Percentiles rank a stretch among this genome's conserved stretches.
phyloP scores from a whole-genome alignment of 1,284 basidiomycete genomes.

The Cerrena zonata region DNA sequence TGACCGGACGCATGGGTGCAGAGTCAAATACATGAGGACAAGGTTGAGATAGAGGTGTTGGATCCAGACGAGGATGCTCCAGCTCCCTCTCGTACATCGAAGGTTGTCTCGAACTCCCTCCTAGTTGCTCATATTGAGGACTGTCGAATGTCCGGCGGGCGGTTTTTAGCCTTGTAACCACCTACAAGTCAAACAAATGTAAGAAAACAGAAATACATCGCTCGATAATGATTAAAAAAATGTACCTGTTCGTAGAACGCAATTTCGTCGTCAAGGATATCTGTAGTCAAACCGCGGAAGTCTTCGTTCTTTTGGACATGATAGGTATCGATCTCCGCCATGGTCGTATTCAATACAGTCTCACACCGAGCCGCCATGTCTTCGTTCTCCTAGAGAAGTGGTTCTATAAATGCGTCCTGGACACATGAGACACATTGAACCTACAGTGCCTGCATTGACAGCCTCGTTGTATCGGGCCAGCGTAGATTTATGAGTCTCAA shows the following conservation, averaged over 20 bases:
- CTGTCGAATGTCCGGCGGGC: constrained; percentile 51
- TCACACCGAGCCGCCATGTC: constrained; percentile 72
- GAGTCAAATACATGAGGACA: constrained; percentile 73
- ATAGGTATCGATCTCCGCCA: constrained; percentile 81
- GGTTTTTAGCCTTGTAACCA: constrained; percentile 48
- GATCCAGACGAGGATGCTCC: constrained; percentile 44
- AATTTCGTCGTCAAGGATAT: constrained; percentile 75
- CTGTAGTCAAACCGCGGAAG: constrained; percentile 51
- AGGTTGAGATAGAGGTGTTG: constrained; percentile 57
- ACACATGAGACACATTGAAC: constrained; percentile 17
- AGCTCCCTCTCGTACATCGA: constrained; percentile 73
- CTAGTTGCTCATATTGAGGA: constrained; percentile 41
- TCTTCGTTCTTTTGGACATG: constrained; percentile 71
- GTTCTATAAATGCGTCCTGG: background rate
- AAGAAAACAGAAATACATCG: background rate
- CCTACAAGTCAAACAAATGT: constrained; percentile 26
- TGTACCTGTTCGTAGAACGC: constrained; percentile 63
- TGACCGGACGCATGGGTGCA: constrained; percentile 69
- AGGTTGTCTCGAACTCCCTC: constrained; percentile 46
- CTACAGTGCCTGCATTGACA: constrained; percentile 34
- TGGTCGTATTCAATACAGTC: constrained; percentile 80
- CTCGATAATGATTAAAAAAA: background rate
- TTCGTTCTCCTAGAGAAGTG: constrained; percentile 44
- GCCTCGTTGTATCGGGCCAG: constrained; percentile 58
- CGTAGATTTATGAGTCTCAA: constrained; percentile 68